Evolutionary conservation across 345 rosid genomes (phyloP), one percentile per base, ranked within the genome.

Genomic region (Linum tenue): DNA sequence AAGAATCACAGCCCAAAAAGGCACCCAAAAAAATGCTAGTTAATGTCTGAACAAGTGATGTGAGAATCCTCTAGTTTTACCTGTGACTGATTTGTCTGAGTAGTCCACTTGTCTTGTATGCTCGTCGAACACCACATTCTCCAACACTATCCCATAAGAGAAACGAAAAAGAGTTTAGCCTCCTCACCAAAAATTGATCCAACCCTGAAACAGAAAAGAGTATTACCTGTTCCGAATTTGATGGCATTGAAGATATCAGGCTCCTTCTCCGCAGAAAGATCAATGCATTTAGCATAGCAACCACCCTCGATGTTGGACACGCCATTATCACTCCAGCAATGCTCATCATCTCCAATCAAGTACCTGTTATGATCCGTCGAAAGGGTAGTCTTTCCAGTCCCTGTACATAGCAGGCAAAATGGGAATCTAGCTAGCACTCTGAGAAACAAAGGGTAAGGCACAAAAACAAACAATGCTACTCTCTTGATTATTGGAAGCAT

Each of bases 241-340:
- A 90, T 88, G 74, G 98, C 96, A 64, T 92, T 90, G 87, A 90
- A 92, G 65, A 90, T 92, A 72, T 92, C 98, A 62, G 96, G 96
- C 72, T 92, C 98, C 77, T 88, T 92, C 67, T 92, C 97, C 76
- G 78, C 69, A 0, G 97, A 81, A 70, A 92, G 97, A 75, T 90
- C 98, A 70, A 92, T 82, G 78, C 98, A 92, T 79, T 92, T 92
- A 15, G 98, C 98, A 68, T 92, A 92, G 80, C 98, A 90, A 36
- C 97, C 98, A 15, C 98, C 98, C 79, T 92, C 98, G 31, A 92
- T 90, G 71, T 92, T 92, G 14, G 98, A 92, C 60, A 92, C 96
- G 64, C 98, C 96, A 56, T 76, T 84, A 59, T 86, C 94, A 42
- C 86, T 75, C 98, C 98, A 92, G 64, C 97, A 90, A 71, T 92